Evolutionary conservation across 1,139 yeast genomes (phyloP), one percentile per base, ranked within the genome.

Genomic region (Debaryomycetaceae sp.): DNA sequence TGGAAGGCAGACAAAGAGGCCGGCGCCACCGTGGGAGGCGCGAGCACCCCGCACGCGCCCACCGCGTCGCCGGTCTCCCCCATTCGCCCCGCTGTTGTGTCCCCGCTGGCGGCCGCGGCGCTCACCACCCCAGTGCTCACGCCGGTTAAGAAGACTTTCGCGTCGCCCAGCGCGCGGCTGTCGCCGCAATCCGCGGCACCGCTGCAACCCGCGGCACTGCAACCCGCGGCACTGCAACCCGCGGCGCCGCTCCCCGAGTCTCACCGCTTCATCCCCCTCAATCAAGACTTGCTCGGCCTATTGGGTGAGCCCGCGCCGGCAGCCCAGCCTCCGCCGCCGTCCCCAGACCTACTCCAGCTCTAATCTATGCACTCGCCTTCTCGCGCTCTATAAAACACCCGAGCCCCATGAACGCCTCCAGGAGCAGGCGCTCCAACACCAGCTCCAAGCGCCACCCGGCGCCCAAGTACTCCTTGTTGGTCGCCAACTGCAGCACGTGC

Each of bases 351-450:
- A 19, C 21, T 19, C 11, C 21, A 19, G 11, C 21, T 19, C 21
- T 19, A 10, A 11, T 19, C 21, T n/a, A n/a, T 19, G 25, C 6
- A 7, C 12, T 24, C n/a, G 29, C 18, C 49, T 82, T 79, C 46
- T 88, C 96, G 35, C 65, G 66, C 33, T 76, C 80, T 25, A 91
- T 72, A 37, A 80, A 69, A 53, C 96, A 86, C 13, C 86, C 91
- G 37, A 91, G 63, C 0, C 97, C 96, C 61, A 80, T 75, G 46
- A 89, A 89, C 8, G 97, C 96, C 44, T 83, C 93, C 38, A 83
- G 84, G 32, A 91, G 61, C 4, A 93, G 81, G 44, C 93, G 74
- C 43, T 78, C 78, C 48, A 80, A 84, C 11, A 84, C 89, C 20
- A 62, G 65, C 31, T 75, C 74, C 22, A 83, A 60, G 40, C 80